Base-by-base conservation (phyloP, 139 green algal genomes). In the Limnomonas spitsbergensis region DNA sequence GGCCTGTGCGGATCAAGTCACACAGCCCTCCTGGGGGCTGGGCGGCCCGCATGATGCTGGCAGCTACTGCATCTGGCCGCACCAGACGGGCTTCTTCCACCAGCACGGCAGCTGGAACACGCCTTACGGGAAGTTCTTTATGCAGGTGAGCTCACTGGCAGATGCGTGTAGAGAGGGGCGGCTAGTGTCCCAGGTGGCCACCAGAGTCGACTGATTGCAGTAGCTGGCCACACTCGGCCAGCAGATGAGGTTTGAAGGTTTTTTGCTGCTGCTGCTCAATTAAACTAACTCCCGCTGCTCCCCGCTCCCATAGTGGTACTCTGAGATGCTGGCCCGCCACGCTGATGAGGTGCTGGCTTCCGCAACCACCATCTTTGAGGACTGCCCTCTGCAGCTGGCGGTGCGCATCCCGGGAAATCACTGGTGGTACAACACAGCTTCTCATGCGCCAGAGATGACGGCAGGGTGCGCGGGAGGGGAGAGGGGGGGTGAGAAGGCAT, bases 21-120 rank as follows among this genome's bases (percentile, higher is more conserved):
- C 42, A 35, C 84, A 90, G 80, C 84, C 88, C 20, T 82, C 86
- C n/a, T 92, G 87, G 85, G 88, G 86, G 37, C 76, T 78, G 4
- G 81, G 84, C 32, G 88, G 88, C 1, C 88, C 88, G 26, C 88
- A 92, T 70, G 88, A 92, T 69, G 86, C 86, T 7, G 85, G 88
- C 54, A 53, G 52, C 53, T 92, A 92, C 81, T 83, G 78, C 56
- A 47, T 78, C 39, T 88, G 74, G 82, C 83, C 88, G 2, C 82
- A 87, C 39, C 81, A 91, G 72, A 87, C 81, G 0, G 80, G 80
- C 54, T 92, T 92, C 80, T 92, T 92, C 81, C 69, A 88, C 61
- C 73, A 93, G 14, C 38, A 80, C 14, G 88, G 86, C 67, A 87
- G 67, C 66, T 91, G 81, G 80, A 47, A 61, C 61, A 86, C 76